Evolutionary conservation across 805 yeast genomes (phyloP), one percentile per base, ranked within the genome.

Genomic region (Lipomyces yamadae): DNA sequence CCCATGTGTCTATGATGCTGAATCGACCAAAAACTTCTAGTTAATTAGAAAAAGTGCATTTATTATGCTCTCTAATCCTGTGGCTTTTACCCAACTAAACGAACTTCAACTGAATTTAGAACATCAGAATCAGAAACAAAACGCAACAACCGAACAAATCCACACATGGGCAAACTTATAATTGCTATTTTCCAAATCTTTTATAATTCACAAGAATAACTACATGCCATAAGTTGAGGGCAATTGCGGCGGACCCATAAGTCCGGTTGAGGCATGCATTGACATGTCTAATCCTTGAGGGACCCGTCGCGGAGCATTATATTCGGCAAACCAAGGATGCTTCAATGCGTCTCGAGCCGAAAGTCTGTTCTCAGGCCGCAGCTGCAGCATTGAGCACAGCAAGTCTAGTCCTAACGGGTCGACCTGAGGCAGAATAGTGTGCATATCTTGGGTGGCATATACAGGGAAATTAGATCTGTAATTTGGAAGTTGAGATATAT

Each of bases 401-500:
- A 90, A 79, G 72, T 89, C 89, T 72, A 89, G 80, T 10, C 92
- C 93, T 78, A 87, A 80, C 10, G 84, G 81, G 73, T 90, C 95
- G 70, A 89, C 83, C 72, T 85, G 86, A 2, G 93, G 91, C 34
- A 90, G 84, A 60, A 90, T 78, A 34, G 82, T 78, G 62, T 90
- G 81, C 73, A 95, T 82, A 78, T 94, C 97, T 78, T 94, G 97
- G 11, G 97, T 92, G 58, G 91, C 87, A 80, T 89, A 94, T 48
- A 91, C 84, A 69, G 90, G 92, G 85, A 93, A 92, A 74, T 89
- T 90, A 62, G 87, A 83, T 78, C 90, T 87, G 79, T 88, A 95
- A 78, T 95, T 94, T 50, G 98, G 96, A 73, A 90, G 84, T 66
- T 86, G 88, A 13, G 96, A 88, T 55, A 95, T 89, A n/a, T 96